Base-by-base conservation (phyloP, 257 asterid species). In the Misopates orontium region DNA sequence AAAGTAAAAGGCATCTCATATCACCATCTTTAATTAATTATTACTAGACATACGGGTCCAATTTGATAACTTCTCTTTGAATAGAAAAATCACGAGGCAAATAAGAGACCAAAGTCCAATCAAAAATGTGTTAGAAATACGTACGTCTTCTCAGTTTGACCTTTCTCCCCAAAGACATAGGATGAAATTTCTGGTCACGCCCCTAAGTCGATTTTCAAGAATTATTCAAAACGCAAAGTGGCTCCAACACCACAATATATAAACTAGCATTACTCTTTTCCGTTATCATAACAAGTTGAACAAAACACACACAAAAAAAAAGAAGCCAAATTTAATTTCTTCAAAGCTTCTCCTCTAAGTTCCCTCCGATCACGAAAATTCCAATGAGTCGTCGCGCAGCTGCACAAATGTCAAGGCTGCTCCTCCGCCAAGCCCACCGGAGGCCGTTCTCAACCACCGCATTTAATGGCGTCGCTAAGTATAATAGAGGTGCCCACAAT, bases 341-440 rank as follows among this genome's bases (percentile, higher is more conserved):
- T 28, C 39, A 28, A 18, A 1, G 4, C 42, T 14, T n/a, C 54
- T 47, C 47, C 14, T 31, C 64, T 52, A 51, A 15, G 14, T 44
- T 63, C n/a, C 24, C 70, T 15, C 40, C 2, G 32, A 17, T 18
- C 44, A 8, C 19, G 23, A 56, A 61, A 3, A 15, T 20, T 10
- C 0, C 72, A 1, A 85, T 85, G 89, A 83, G 72, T 19, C 77
- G 70, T 21, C 68, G 66, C 5, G 82, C 70, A 1, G 66, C 77
- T 10, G 18, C 67, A 60, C 84, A 64, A 15, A 64, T 77, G 16
- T 73, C 84, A 0, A 64, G 60, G 10, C 17, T 73, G 60, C 73
- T 80, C 56, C 24, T 77, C 6, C 69, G 50, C 45, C 80, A 77
- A 18, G 36, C 73, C 0, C 66, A 45, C 21, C 67, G 56, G 5